Conservation (phyloP, 192 early-diverging fungal species). For the Funneliformis mosseae region DNA sequence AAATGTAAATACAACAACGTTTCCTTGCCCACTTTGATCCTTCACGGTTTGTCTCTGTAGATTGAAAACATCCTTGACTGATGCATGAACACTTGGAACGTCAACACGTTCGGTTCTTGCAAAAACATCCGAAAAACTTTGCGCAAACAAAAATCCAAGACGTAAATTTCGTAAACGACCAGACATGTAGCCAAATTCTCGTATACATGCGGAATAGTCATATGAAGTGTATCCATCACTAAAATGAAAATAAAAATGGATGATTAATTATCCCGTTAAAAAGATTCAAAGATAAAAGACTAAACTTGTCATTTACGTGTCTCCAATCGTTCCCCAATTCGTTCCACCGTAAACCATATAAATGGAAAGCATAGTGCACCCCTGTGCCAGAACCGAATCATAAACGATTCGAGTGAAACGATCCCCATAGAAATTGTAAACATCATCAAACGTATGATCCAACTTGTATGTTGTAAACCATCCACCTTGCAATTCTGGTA, state of each 20-base stretch:
- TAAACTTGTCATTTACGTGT: slow-evolving; percentile 50
- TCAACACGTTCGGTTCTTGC: slow-evolving; percentile 51
- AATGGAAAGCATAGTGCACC: slow-evolving; percentile 61
- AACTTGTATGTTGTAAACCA: slow-evolving; percentile 78
- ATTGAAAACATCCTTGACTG: slow-evolving; percentile 48
- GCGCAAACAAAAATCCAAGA: slow-evolving; percentile 58
- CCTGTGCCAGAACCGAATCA: slow-evolving; percentile 68
- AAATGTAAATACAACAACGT: slow-evolving; percentile 54
- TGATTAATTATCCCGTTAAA: slow-evolving; percentile 6
- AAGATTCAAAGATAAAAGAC: neutral
- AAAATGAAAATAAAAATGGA: slow-evolving; percentile 13
- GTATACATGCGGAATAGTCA: slow-evolving; percentile 76
- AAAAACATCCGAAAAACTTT: slow-evolving; percentile 60
- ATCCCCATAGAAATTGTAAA: slow-evolving; percentile 72
- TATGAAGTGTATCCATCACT: slow-evolving; percentile 78
- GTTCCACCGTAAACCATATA: slow-evolving; percentile 82
- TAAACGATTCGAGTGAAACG: slow-evolving; percentile 62
- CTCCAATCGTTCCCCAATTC: slow-evolving; percentile 77
- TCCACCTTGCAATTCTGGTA: slow-evolving; percentile 78
- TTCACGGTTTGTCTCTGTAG: slow-evolving; percentile 43
- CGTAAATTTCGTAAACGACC: slow-evolving; percentile 62
- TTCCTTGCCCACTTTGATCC: slow-evolving; percentile 20
- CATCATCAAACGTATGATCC: slow-evolving; percentile 64
- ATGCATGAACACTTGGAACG: slow-evolving; percentile 38
- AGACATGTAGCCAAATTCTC: slow-evolving; percentile 69